phyloP scores from a whole-genome alignment of 768 basidiomycete genomes.

The Termitomyces bulborhizus region DNA sequence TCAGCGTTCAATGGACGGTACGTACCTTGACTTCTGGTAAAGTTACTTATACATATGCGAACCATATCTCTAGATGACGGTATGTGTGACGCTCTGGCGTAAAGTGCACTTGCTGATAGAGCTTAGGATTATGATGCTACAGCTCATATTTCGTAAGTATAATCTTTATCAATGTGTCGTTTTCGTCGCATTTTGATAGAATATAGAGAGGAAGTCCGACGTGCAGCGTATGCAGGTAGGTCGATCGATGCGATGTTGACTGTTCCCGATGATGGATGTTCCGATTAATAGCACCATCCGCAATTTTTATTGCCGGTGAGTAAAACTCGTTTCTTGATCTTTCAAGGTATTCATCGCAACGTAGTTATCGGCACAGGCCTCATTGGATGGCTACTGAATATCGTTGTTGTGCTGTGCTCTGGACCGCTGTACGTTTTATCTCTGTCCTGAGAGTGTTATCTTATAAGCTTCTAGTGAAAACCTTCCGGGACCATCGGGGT shows the following conservation, averaged over 20 bases:
- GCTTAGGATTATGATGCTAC: constrained; percentile 72
- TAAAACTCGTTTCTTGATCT: not conserved
- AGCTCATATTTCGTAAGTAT: constrained; percentile 70
- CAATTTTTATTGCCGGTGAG: constrained; percentile 22
- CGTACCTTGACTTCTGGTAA: constrained; percentile 17
- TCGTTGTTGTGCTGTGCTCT: constrained; percentile 80
- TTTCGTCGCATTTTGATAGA: not conserved
- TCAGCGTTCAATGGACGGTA: constrained; percentile 87
- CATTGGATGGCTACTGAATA: constrained; percentile 84
- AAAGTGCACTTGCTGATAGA: constrained; percentile 4
- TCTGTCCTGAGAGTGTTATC: not conserved
- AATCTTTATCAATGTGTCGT: not conserved
- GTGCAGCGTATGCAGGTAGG: constrained; percentile 71
- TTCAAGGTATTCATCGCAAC: too few relatives aligned
- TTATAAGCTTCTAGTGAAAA: constrained; percentile 34
- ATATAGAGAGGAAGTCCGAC: constrained; percentile 67
- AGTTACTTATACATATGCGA: not conserved
- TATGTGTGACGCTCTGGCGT: constrained; percentile 20
- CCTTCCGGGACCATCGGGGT: constrained; percentile 65
- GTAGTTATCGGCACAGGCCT: constrained; percentile 69
- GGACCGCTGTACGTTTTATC: constrained; percentile 53
- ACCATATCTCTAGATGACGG: constrained; percentile 44
- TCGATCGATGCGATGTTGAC: not conserved
- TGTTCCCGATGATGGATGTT: not conserved
- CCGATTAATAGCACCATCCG: constrained; percentile 17